Conservation (phyloP, 75 land plant genomes). For the Chamaecyparis obtusa region DNA sequence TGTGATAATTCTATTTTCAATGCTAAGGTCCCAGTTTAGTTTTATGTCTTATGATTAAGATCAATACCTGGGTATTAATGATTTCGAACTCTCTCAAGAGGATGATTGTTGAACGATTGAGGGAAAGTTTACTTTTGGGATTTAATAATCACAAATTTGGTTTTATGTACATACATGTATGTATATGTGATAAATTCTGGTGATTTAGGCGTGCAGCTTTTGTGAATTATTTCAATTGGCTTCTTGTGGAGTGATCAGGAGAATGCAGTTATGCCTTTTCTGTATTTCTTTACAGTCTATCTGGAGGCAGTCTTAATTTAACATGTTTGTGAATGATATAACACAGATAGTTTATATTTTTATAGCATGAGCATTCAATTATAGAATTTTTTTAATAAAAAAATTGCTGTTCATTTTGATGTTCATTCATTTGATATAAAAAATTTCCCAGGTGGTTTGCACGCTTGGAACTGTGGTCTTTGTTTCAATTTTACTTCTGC, state of each 20-base stretch:
- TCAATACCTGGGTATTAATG: too few species aligned
- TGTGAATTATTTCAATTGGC: background rate
- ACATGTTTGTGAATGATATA: background rate
- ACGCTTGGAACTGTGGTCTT: constrained; percentile 55
- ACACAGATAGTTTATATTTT: background rate
- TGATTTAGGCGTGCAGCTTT: background rate
- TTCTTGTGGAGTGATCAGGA: background rate
- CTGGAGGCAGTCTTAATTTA: background rate
- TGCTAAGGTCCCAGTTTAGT: too few species aligned
- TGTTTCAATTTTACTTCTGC: constrained; percentile 47
- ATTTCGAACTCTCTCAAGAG: too few species aligned
- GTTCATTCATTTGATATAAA: background rate
- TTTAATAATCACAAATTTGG: too few species aligned
- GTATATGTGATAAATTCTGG: background rate
- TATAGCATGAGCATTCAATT: background rate
- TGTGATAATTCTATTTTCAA: too few species aligned
- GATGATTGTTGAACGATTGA: too few species aligned
- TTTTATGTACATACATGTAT: too few species aligned
- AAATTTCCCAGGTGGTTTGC: constrained; percentile 44
- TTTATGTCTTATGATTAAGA: too few species aligned
- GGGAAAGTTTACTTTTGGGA: too few species aligned
- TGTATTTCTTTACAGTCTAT: background rate
- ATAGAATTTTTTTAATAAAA: background rate
- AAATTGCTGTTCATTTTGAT: background rate
- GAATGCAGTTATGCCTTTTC: background rate